Evolutionary conservation across 78 protist species (phyloP).

Genomic region (Dictyostelium citrinum): DNA sequence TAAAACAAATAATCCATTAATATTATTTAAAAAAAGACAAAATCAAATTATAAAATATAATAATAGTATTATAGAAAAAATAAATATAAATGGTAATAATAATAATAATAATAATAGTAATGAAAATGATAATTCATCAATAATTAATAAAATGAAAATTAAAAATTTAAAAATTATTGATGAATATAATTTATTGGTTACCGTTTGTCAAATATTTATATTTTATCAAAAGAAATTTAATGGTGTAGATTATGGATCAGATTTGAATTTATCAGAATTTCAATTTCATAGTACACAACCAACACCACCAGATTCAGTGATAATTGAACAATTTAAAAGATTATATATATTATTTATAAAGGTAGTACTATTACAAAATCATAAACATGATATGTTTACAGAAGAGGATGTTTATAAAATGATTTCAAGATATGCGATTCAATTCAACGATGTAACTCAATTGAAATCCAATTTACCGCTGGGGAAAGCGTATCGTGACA

Average conservation of each 20-base stretch:
- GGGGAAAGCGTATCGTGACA: neutral
- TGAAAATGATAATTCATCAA: neutral
- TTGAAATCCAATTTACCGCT: neutral
- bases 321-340: neutral
- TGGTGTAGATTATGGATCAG: neutral
- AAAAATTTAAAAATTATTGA: neutral
- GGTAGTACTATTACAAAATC: neutral
- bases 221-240: conserved; percentile 2
- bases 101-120: neutral
- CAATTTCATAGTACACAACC: neutral
- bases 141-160: neutral
- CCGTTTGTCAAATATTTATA: neutral
- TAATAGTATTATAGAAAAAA: neutral
- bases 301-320: neutral
- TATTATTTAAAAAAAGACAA: neutral
- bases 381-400: neutral
- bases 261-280: neutral
- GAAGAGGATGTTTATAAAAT: neutral
- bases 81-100: neutral
- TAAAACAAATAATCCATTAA: neutral
- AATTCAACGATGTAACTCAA: neutral
- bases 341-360: neutral
- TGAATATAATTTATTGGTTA: neutral
- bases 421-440: neutral
- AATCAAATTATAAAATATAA: neutral